Evolutionary conservation across 2,329 filamentous ascomycete species (phyloP).

Genomic region (Moelleriella libera): DNA sequence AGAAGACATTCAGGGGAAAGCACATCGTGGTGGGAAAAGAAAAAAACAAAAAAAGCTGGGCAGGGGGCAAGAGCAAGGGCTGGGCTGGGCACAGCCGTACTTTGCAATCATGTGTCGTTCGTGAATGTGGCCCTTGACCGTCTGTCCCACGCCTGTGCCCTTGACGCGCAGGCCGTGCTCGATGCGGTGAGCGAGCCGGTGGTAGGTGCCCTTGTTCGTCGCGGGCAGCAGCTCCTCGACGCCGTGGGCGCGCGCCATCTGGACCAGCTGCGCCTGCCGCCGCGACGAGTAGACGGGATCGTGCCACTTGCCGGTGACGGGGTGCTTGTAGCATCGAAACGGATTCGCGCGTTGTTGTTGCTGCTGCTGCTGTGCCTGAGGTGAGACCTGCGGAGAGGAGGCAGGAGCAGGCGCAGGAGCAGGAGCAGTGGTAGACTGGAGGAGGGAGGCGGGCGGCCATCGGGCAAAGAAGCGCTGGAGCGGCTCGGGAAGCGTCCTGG

Average conservation of each 20-base stretch:
- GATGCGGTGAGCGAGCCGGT: conserved; percentile 54
- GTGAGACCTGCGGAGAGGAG: conserved; percentile 20
- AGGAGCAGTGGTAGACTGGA: conserved; percentile 30
- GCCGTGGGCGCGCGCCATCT: conserved; percentile 64
- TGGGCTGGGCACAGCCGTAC: conserved; percentile 23
- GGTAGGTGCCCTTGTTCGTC: conserved; percentile 61
- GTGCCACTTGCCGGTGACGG: conserved; percentile 68
- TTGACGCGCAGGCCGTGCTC: conserved; percentile 75
- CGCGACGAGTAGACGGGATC: conserved; percentile 72
- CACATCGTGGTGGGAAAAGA: too few species aligned
- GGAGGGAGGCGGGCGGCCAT: conserved; percentile 61
- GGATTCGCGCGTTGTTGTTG: conserved; percentile 55
- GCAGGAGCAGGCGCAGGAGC: conserved; percentile 16
- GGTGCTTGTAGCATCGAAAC: conserved; percentile 68
- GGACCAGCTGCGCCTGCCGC: conserved; percentile 80
- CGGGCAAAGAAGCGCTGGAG: conserved; percentile 79
- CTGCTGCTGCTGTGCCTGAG: too few species aligned
- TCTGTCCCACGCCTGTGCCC: conserved; percentile 84
- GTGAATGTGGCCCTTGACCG: conserved; percentile 89
- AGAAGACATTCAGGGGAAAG: too few species aligned
- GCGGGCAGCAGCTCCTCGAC: conserved; percentile 70
- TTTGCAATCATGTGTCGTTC: conserved; percentile 72
- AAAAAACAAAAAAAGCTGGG: not conserved
- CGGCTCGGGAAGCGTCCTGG: conserved; percentile 59
- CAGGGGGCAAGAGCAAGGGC: not conserved